Conservation (phyloP, 768 basidiomycete species). For the Neoboletus subvelutipes region DNA sequence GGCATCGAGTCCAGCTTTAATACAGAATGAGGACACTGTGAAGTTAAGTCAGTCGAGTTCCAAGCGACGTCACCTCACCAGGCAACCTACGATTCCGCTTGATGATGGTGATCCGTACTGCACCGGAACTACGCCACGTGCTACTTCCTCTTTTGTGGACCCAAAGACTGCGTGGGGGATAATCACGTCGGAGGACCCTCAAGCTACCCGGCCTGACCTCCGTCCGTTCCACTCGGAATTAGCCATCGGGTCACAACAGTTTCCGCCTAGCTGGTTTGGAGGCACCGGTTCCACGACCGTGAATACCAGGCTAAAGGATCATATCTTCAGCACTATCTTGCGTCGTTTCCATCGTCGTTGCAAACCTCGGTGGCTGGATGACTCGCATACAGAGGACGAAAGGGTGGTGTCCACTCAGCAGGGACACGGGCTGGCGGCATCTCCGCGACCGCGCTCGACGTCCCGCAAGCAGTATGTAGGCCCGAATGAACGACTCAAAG, state of each 20-base stretch:
- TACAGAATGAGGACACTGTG: constrained; percentile 30
- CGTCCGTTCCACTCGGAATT: constrained; percentile 44
- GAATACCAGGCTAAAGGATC: constrained; percentile 92
- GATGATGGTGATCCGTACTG: constrained; percentile 47
- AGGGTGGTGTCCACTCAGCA: constrained; percentile 48
- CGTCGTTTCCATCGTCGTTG: constrained; percentile 63
- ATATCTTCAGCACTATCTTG: constrained; percentile 89
- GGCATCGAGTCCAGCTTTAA: constrained; percentile 73
- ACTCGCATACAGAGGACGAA: constrained; percentile 54
- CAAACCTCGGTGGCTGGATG: constrained; percentile 33
- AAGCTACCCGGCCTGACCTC: constrained; percentile 31
- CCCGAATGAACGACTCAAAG: constrained; percentile 39
- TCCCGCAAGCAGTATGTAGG: constrained; percentile 18
- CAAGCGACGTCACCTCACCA: constrained; percentile 44
- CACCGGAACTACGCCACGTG: constrained; percentile 36
- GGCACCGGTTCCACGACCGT: constrained; percentile 92
- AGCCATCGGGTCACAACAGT: constrained; percentile 25
- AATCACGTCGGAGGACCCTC: constrained; percentile 28
- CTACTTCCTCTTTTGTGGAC: constrained; percentile 28
- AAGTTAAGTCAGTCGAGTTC: constrained; percentile 6
- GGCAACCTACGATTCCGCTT: constrained; percentile 38
- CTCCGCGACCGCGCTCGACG: constrained; percentile 14
- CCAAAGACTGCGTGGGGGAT: constrained; percentile 18
- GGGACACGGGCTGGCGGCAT: constrained; percentile 23
- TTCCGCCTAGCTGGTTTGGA: constrained; percentile 64